Base-by-base conservation (phyloP, 164 flowering plant genomes). In the Liquidambar formosana region DNA sequence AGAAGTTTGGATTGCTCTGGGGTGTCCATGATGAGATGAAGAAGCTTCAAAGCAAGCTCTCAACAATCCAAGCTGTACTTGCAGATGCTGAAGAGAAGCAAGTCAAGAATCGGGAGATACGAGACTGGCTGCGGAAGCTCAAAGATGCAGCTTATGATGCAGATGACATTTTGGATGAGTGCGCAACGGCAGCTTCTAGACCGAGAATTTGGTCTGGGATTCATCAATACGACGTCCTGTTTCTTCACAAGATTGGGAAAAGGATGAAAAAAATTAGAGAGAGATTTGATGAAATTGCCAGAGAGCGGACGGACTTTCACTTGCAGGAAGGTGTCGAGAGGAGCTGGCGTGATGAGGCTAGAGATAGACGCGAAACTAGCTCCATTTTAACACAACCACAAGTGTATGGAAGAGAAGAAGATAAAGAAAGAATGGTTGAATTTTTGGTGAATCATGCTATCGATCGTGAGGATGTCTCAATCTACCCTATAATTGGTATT, bases 71-170 rank as follows among this genome's bases (percentile, higher is more conserved):
- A 21, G 68, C 64, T 14, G 67, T 79, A 21, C 63, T 79, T 5
- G 49, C 41, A 26, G 77, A 75, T 65, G 81, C 81, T 4, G 79
- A 70, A 21, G 69, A 61, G 25, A 19, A 43, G 15, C 78, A 73
- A 71, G n/a, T 25, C 5, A 58, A 21, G 0, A 25, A 38, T 8
- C 5, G 21, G 0, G 27, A 65, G 4, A 41, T 67, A 15, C 57
- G 46, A 25, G 18, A n/a, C 10, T 73, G 77, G 16, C 45, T 73
- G 18, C 5, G 26, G 18, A 43, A 57, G 52, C 67, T 73, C 16
- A 62, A 28, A 21, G 68, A 48, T 22, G 51, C 4, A 1, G 61
- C 54, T 57, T 56, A 58, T 48, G 74, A 47, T 16, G 59, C n/a
- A n/a, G n/a, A n/a, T n/a, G n/a, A n/a, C n/a, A n/a, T n/a, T n/a